Evolutionary conservation across 73 alveolate genomes (phyloP).

Genomic region (Stentor roeselii): DNA sequence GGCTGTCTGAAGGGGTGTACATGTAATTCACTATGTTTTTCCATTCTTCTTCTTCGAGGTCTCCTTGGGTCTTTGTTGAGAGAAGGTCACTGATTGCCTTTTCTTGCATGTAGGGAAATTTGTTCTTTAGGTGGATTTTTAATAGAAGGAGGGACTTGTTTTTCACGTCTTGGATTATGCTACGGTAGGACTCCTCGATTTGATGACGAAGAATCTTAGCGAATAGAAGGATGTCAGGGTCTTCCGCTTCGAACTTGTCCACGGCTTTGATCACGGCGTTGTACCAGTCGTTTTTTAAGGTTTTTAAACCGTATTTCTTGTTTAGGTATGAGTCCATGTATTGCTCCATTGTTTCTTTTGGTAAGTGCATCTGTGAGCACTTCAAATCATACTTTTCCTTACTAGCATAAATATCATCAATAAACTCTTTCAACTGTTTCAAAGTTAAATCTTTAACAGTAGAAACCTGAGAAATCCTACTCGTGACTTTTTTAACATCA

Average conservation of each 20-base stretch:
- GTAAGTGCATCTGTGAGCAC: slow-evolving; percentile 62
- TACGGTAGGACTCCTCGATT: slow-evolving; percentile 68
- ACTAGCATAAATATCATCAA: slow-evolving; percentile 66
- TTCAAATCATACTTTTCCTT: slow-evolving; percentile 69
- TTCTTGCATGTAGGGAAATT: slow-evolving; percentile 66
- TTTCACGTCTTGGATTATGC: slow-evolving; percentile 49
- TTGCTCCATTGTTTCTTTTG: slow-evolving; percentile 87
- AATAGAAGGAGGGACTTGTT: slow-evolving; percentile 57
- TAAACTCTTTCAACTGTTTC: slow-evolving; percentile 58
- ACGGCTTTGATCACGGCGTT: slow-evolving; percentile 74
- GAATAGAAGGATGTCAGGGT: slow-evolving; percentile 77
- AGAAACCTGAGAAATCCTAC: neutral
- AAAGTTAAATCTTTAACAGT: slow-evolving; percentile 31
- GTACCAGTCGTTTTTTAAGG: slow-evolving; percentile 77
- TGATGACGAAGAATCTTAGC: slow-evolving; percentile 81
- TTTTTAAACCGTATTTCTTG: slow-evolving; percentile 82
- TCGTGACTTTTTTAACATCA: too few species aligned
- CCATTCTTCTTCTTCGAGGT: slow-evolving; percentile 69
- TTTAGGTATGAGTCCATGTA: slow-evolving; percentile 72
- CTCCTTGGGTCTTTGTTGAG: slow-evolving; percentile 49
- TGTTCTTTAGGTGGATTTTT: slow-evolving; percentile 57
- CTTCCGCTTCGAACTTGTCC: slow-evolving; percentile 59
- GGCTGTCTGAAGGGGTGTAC: slow-evolving; percentile 26
- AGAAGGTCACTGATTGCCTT: slow-evolving; percentile 59
- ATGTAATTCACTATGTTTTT: slow-evolving; percentile 49